Evolutionary conservation across 257 asterid genomes (phyloP).

Genomic region (Fraxinus cuspidata): DNA sequence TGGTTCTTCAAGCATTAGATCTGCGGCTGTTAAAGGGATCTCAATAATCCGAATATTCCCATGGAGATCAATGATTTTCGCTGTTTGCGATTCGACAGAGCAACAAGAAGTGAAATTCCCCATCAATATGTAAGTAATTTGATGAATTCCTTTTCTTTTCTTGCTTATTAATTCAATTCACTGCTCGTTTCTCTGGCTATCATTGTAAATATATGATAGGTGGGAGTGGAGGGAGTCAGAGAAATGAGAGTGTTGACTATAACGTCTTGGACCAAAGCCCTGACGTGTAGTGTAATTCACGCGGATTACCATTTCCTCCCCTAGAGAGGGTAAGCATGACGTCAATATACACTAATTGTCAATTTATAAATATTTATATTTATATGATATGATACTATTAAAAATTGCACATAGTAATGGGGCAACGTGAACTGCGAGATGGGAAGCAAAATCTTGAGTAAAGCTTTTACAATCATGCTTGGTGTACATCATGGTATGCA

Average conservation of each 20-base stretch:
- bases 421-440: too few species aligned
- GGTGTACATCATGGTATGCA: too few species aligned
- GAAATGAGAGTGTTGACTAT: neutral
- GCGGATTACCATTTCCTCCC: neutral
- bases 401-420: too few species aligned
- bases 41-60: conserved; percentile 31
- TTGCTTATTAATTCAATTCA: neutral
- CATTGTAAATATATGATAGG: neutral
- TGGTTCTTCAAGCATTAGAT: conserved; percentile 46
- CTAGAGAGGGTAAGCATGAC: too few species aligned
- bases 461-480: too few species aligned
- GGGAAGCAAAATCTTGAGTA: too few species aligned
- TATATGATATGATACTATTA: too few species aligned
- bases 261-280: neutral
- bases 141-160: neutral
- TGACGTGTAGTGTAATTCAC: neutral
- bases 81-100: conserved; percentile 23
- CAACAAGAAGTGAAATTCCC: conserved; percentile 40
- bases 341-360: too few species aligned
- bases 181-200: neutral
- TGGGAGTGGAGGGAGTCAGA: neutral
- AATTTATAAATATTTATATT: too few species aligned
- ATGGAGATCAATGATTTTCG: conserved; percentile 36
- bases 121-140: conserved; percentile 15
- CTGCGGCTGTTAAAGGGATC: conserved; percentile 41